phyloP scores from a whole-genome alignment of 2,329 filamentous ascomycete species.

The Pyricularia sp. region DNA sequence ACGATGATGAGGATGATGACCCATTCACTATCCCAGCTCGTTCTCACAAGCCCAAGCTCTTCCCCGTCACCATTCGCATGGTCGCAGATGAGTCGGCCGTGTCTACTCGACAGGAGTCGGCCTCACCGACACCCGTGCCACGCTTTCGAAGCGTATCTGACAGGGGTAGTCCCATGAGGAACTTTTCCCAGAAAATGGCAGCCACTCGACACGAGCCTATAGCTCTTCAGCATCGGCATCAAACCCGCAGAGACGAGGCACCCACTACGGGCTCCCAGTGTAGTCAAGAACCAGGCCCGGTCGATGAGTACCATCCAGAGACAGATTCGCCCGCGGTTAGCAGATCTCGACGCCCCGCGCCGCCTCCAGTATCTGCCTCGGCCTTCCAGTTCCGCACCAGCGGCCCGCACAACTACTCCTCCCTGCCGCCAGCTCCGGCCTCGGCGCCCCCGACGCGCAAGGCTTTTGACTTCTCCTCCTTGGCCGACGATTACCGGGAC shows the following conservation, averaged over 20 bases:
- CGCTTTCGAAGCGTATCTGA: neutral
- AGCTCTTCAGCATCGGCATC: neutral
- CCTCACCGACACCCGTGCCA: neutral
- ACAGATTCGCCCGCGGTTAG: too few relatives aligned
- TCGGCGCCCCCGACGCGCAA: neutral
- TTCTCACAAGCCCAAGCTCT: conserved; percentile 1
- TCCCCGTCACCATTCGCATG: neutral
- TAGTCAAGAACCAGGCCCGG: neutral
- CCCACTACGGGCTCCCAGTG: neutral
- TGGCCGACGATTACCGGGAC: conserved; percentile 3
- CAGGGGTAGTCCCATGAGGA: neutral
- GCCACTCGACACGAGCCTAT: neutral
- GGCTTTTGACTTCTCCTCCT: neutral
- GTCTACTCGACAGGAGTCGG: neutral
- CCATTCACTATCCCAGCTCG: conserved; percentile 2
- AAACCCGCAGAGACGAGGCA: neutral
- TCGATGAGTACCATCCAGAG: neutral
- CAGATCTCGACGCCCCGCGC: neutral
- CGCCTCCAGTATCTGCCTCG: neutral
- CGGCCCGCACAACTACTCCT: neutral
- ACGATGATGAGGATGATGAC: neutral
- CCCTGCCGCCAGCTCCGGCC: neutral
- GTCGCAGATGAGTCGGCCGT: neutral
- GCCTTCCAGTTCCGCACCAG: neutral
- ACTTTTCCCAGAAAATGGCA: neutral